These are phyloP conservation scores for Cyberlindnera subsufficiens DNA, from an alignment of 805 yeast species.

Conservation along the genomic window DNA sequence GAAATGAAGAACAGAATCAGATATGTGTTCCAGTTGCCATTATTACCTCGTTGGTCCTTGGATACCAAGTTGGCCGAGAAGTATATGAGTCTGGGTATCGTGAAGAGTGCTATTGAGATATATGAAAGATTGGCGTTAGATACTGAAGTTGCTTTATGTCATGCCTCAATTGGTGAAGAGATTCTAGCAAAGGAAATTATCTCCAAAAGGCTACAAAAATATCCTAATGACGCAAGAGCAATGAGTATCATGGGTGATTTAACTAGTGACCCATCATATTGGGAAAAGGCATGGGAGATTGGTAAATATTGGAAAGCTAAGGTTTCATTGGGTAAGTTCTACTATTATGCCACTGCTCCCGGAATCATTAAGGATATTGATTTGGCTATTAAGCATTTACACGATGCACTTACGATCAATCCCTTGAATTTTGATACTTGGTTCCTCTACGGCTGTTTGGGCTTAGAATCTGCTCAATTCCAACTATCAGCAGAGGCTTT, in stretches of 20 bases:
- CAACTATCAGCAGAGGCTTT: constrained; percentile 87
- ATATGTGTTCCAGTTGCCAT: constrained; percentile 68
- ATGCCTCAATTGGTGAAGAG: constrained; percentile 78
- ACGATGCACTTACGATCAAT: constrained; percentile 66
- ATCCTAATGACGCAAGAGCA: constrained; percentile 79
- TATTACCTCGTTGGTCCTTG: constrained; percentile 80
- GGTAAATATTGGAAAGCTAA: constrained; percentile 84
- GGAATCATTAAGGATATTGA: constrained; percentile 46
- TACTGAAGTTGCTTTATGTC: constrained; percentile 85
- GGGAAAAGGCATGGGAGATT: constrained; percentile 85
- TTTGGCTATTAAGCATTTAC: constrained; percentile 58
- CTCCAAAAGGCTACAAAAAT: constrained; percentile 40
- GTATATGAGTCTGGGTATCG: constrained; percentile 76
- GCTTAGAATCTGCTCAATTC: constrained; percentile 64
- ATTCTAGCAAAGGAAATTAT: constrained; percentile 59
- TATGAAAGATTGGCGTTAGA: constrained; percentile 73
- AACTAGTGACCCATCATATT: constrained; percentile 62
- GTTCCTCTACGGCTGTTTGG: constrained; percentile 90
- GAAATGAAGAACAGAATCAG: constrained; percentile 46
- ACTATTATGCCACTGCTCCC: constrained; percentile 67
- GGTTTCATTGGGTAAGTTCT: constrained; percentile 69
- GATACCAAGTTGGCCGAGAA: constrained; percentile 82
- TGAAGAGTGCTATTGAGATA: constrained; percentile 83
- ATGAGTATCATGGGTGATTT: constrained; percentile 83
- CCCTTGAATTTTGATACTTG: constrained; percentile 78